Conservation (phyloP, 2,329 filamentous ascomycete genomes). For the Aaosphaeria arxii region DNA sequence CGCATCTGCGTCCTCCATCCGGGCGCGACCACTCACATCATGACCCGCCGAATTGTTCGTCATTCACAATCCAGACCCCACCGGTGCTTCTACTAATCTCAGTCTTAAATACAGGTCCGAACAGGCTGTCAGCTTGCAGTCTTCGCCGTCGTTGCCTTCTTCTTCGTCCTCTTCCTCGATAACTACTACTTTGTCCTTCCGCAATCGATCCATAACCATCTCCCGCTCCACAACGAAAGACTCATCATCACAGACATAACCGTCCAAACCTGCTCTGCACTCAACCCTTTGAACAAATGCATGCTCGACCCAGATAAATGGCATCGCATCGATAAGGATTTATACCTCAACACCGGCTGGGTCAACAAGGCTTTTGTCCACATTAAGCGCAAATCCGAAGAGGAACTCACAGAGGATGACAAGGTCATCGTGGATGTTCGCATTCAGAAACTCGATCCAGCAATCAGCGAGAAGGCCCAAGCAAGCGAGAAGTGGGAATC, state of each 20-base stretch:
- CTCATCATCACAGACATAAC: slow-evolving; percentile 83
- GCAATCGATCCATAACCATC: slow-evolving; percentile 78
- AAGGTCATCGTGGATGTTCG: slow-evolving; percentile 77
- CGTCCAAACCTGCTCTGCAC: slow-evolving; percentile 68
- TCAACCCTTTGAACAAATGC: slow-evolving; percentile 74
- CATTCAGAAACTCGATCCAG: slow-evolving; percentile 71
- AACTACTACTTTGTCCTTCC: slow-evolving; percentile 85
- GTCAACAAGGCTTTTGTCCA: slow-evolving; percentile 76
- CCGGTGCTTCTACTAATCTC: slow-evolving; percentile 11
- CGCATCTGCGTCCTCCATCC: not conserved
- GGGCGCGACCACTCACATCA: slow-evolving; percentile 13
- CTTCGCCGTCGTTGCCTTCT: slow-evolving; percentile 59
- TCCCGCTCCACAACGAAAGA: slow-evolving; percentile 78
- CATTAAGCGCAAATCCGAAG: slow-evolving; percentile 79
- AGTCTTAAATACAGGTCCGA: slow-evolving; percentile 35
- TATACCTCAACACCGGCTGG: slow-evolving; percentile 75
- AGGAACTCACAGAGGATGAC: slow-evolving; percentile 72
- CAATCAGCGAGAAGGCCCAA: slow-evolving; percentile 52
- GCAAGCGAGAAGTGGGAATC: slow-evolving; percentile 71
- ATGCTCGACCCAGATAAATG: slow-evolving; percentile 69
- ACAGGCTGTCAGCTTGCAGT: slow-evolving; percentile 74
- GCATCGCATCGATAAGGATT: slow-evolving; percentile 85
- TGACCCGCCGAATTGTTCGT: slow-evolving; percentile 40
- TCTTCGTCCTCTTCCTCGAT: slow-evolving; percentile 80
- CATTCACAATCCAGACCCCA: not conserved